Base-by-base conservation (phyloP, 2,329 filamentous ascomycete genomes). In the Trichoderma arundinaceum region DNA sequence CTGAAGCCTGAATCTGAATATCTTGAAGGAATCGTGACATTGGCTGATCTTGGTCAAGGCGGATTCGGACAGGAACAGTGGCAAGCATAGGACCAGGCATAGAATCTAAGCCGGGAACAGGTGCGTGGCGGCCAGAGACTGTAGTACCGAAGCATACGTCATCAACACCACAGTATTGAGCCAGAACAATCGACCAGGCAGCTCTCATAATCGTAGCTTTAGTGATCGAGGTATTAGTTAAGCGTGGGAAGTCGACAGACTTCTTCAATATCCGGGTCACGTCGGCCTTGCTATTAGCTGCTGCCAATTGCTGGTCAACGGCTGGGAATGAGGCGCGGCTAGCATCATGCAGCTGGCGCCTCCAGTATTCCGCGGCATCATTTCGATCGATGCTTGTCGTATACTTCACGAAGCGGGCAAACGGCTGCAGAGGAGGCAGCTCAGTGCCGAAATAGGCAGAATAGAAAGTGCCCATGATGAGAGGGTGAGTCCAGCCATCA, bases 1-100 rank as follows among this genome's bases (percentile, higher is more conserved):
- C 72, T 2, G 68, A 58, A 5, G 70, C 64, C 62, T 67, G 67
- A n/a, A 66, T 66, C 68, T 76, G 73, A 3, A 74, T 58, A 13
- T 61, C 59, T 15, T 62, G 61, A 3, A 72, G 61, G 35, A 68
- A 70, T 33, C 35, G 38, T 2, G 52, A 51, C 4, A 65, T 38
- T 32, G 67, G 61, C 22, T 68, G 62, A 8, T 65, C 48, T n/a
- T 52, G 38, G 7, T 44, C 38, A 15, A 65, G 44, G 3, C 56
- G 64, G 4, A 66, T 6, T 1, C 64, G 64, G 41, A 66, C 58
- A n/a, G 64, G 64, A 7, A 66, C 48, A 3, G 64, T 66, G 12
- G 64, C 64, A 41, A 66, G 32, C 57, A 63, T 66, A 19, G 64
- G 64, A 8, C 64, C 64, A 38, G 64, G 57, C 57, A 66, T 66